Percentiles rank a stretch among this genome's conserved stretches.
phyloP scores from a whole-genome alignment of 2,329 filamentous ascomycete species.

The Colletotrichum paranaense region DNA sequence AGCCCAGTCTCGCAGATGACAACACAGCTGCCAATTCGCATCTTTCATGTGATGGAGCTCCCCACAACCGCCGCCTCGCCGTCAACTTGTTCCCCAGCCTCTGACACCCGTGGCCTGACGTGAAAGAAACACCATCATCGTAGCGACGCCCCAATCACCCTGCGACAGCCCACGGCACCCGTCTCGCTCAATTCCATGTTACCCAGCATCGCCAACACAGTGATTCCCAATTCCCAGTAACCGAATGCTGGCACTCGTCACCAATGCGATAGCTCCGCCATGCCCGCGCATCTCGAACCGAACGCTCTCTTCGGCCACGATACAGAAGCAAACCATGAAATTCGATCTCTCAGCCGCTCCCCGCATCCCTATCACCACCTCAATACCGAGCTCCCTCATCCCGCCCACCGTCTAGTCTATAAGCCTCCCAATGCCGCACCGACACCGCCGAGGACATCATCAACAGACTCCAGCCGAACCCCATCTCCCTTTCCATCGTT shows the following conservation, averaged over 20 bases:
- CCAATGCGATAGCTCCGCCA: constrained; percentile 49
- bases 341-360: constrained; percentile 68
- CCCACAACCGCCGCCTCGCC: constrained; percentile 25
- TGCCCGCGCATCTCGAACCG: constrained; percentile 58
- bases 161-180: neutral
- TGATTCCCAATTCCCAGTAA: neutral
- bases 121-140: constrained; percentile 26
- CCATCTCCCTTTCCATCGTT: constrained; percentile 44
- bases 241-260: constrained; percentile 21
- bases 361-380: constrained; percentile 76
- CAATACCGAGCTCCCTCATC: constrained; percentile 64
- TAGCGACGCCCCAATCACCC: neutral
- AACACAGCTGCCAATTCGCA: constrained; percentile 24
- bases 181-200: constrained; percentile 14
- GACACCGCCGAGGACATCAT: constrained; percentile 30
- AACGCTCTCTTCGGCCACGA: constrained; percentile 47
- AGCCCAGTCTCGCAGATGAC: constrained; percentile 11
- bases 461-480: constrained; percentile 39
- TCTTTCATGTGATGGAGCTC: constrained; percentile 37
- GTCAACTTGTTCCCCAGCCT: constrained; percentile 1
- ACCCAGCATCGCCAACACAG: constrained; percentile 2
- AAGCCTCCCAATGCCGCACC: constrained; percentile 32
- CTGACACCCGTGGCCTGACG: constrained; percentile 22
- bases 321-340: constrained; percentile 48
- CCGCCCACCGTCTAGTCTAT: constrained; percentile 51